Base-by-base conservation (phyloP, 371 early-diverging fungal genomes). In the Mortierella sp. region DNA sequence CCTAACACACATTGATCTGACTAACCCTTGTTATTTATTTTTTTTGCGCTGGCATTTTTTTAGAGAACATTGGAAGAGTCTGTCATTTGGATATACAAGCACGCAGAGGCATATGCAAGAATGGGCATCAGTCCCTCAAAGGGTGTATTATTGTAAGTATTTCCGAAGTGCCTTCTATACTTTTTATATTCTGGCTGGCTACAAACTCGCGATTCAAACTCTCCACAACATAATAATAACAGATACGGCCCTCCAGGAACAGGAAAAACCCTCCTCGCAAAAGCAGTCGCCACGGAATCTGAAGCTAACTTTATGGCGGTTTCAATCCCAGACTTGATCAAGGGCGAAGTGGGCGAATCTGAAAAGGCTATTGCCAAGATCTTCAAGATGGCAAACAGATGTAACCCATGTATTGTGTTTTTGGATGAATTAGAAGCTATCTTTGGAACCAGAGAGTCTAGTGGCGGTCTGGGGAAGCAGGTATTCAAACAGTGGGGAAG, bases 351-450 rank as follows among this genome's bases (percentile, higher is more conserved):
- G 0, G 98, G 97, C 24, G 97, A 97, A 78, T 95, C 95, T 1
- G 97, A 97, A 83, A 97, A 97, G 84, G 94, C 96, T 0, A 93
- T 97, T 5, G 90, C 96, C 0, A 87, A 89, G 1, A 90, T 97
- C 6, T 99, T 99, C 83, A 91, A 94, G 67, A 91, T 68, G 68
- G 68, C 62, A 51, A 68, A 60, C 37, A 60, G 62, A 45, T 68
- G 68, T 26, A 68, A 22, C 18, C 99, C 99, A 0, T 95, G 97
- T 68, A 96, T 99, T 22, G 90, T 99, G 20, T 99, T 99, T 85
- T 93, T 99, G 67, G 99, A 99, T 87, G 99, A 99, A 84, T 87
- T 99, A 45, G 99, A 99, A 73, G 94, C 97, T 1, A 86, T 98
- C 11, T 98, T 94, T 81, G 85, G 89, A 12, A 78, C 86, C 12